phyloP scores from a whole-genome alignment of 257 asterid species.

The Ophiorrhiza pumila region DNA sequence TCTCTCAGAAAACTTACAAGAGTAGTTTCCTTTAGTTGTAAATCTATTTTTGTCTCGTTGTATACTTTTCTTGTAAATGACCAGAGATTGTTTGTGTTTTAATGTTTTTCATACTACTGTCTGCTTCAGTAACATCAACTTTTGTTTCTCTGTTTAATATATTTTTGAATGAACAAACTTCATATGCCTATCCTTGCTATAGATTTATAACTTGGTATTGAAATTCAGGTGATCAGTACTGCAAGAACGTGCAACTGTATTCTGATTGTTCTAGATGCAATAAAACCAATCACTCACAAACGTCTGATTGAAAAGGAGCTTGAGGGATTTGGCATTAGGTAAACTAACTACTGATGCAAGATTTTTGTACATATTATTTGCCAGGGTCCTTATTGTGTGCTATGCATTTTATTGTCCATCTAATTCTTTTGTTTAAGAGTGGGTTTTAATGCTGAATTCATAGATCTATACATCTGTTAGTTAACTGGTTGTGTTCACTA shows the following conservation, averaged over 20 bases:
- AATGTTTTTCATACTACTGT: background rate
- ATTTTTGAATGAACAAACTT: background rate
- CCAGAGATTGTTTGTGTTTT: background rate
- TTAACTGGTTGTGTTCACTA: background rate
- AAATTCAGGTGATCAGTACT: slow-evolving; percentile 88
- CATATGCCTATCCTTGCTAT: slow-evolving; percentile 14
- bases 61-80: background rate
- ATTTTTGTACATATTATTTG: background rate
- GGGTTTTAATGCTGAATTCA: background rate
- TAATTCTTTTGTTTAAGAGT: background rate
- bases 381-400: slow-evolving; percentile 2
- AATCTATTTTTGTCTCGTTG: background rate
- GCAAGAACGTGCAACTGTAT: slow-evolving; percentile 95
- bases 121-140: background rate
- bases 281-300: slow-evolving; percentile 96
- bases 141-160: background rate
- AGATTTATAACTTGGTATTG: slow-evolving; percentile 14
- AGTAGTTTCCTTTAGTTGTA: background rate
- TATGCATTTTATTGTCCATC: background rate
- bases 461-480: background rate
- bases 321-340: slow-evolving; percentile 99
- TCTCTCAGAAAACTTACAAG: background rate
- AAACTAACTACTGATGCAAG: slow-evolving; percentile 17
- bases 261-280: slow-evolving; percentile 96
- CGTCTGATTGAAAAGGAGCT: slow-evolving; percentile 96